Percentiles rank a stretch among this genome's conserved stretches.
phyloP scores from a whole-genome alignment of 208 protist genomes.

The Trypanosomatidae sp. region DNA sequence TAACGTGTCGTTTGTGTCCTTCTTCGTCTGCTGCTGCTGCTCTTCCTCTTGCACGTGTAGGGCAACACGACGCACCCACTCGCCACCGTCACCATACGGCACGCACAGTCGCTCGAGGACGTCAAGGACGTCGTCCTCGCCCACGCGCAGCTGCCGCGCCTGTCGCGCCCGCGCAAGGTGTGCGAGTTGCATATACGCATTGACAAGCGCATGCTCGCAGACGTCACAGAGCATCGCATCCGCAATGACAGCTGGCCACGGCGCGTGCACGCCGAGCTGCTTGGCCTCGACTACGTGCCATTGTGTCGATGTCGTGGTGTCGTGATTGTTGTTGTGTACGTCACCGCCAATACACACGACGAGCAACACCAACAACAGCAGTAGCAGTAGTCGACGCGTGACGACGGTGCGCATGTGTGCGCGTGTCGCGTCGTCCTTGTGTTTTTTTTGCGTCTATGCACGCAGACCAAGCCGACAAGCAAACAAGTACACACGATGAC shows the following conservation, averaged over 20 bases:
- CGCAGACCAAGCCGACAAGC: too few species aligned
- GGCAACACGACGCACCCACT: conserved; percentile 52
- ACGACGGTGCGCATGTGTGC: neutral
- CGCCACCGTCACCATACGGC: conserved; percentile 37
- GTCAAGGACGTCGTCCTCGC: conserved; percentile 56
- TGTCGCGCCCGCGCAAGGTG: conserved; percentile 6
- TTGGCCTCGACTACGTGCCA: too few species aligned
- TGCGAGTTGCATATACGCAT: conserved; percentile 20
- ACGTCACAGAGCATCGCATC: conserved; percentile 48
- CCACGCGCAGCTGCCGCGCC: conserved; percentile 16
- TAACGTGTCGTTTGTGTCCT: too few species aligned
- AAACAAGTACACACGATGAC: too few species aligned
- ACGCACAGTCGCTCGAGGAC: conserved; percentile 55
- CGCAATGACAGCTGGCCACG: conserved; percentile 24
- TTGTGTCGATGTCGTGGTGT: too few species aligned
- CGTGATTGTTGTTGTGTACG: too few species aligned
- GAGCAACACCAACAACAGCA: neutral
- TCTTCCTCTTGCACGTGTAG: conserved; percentile 5
- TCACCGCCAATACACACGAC: too few species aligned
- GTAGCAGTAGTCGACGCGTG: neutral
- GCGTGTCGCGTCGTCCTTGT: neutral
- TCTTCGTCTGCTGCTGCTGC: neutral
- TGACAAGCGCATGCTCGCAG: conserved; percentile 22
- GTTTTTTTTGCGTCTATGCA: too few species aligned
- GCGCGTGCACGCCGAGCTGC: conserved; percentile 29